These are phyloP conservation scores for Mycena crocata DNA, from an alignment of 768 basidiomycete genomes.

Conservation along the genomic window DNA sequence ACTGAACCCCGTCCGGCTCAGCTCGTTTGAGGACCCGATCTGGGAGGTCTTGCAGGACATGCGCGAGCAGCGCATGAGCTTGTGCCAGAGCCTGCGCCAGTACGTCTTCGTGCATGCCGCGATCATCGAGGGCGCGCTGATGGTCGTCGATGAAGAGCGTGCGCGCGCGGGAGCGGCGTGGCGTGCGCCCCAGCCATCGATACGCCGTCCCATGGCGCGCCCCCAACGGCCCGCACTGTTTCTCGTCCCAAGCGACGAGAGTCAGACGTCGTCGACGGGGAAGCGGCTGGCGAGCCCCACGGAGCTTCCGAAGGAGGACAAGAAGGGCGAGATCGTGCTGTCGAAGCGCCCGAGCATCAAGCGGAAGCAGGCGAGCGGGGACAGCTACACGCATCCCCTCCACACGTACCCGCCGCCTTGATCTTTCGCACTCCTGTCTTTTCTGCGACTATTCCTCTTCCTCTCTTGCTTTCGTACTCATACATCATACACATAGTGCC, in stretches of 20 bases:
- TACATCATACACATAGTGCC: no score
- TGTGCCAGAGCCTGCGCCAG: conserved; percentile 94
- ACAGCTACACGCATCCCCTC: conserved; percentile 22
- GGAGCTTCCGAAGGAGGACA: conserved; percentile 72
- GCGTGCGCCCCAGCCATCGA: conserved; percentile 15
- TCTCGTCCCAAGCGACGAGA: conserved; percentile 22
- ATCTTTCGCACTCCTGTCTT: not conserved
- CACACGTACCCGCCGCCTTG: conserved; percentile 28
- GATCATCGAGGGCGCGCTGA: conserved; percentile 82
- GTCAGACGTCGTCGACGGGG: conserved; percentile 52
- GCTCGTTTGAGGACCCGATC: conserved; percentile 80
- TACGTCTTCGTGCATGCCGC: conserved; percentile 94
- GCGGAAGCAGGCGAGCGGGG: conserved; percentile 45
- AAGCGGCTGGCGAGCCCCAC: conserved; percentile 82
- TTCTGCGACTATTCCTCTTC: not conserved
- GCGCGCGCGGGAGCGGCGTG: conserved; percentile 41
- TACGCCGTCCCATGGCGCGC: no score
- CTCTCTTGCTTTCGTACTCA: not conserved
- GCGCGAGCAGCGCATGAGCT: conserved; percentile 95
- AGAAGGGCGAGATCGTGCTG: conserved; percentile 63
- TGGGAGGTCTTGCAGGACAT: conserved; percentile 90
- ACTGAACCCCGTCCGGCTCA: conserved; percentile 67
- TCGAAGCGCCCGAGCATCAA: conserved; percentile 79
- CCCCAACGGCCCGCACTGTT: conserved; percentile 33
- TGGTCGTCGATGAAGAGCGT: conserved; percentile 80